Conservation (phyloP, 345 rosid species). For the Sonneratia alba region DNA sequence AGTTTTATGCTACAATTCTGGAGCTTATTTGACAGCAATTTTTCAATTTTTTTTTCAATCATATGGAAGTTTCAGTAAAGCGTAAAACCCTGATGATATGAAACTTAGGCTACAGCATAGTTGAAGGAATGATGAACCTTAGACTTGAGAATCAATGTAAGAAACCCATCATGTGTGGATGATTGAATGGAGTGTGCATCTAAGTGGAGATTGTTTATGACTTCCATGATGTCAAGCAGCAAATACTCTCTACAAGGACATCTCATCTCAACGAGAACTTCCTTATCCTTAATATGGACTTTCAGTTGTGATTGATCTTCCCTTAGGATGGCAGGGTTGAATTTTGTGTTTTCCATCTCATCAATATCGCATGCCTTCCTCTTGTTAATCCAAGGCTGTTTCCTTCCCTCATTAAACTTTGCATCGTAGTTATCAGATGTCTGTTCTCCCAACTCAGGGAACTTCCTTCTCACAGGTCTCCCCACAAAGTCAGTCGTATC, state of each 20-base stretch:
- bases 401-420: slow-evolving; percentile 21
- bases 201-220: slow-evolving; percentile 56
- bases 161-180: slow-evolving; percentile 47
- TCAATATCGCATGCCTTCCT: slow-evolving; percentile 47
- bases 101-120: too few species aligned
- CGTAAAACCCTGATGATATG: too few species aligned
- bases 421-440: slow-evolving; percentile 53
- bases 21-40: too few species aligned
- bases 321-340: slow-evolving; percentile 11
- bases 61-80: too few species aligned
- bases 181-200: slow-evolving; percentile 64
- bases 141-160: slow-evolving; percentile 49
- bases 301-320: slow-evolving; percentile 27
- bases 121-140: slow-evolving; percentile 36
- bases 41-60: too few species aligned
- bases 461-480: slow-evolving; percentile 34
- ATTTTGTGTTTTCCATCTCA: slow-evolving; percentile 29
- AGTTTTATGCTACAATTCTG: not conserved
- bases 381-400: slow-evolving; percentile 42
- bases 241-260: slow-evolving; percentile 62
- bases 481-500: slow-evolving; percentile 40
- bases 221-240: slow-evolving; percentile 72
- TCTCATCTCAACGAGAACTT: slow-evolving; percentile 57
- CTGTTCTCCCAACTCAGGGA: slow-evolving; percentile 41
- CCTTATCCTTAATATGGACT: slow-evolving; percentile 35